Base-by-base conservation (phyloP, 1,284 basidiomycete genomes). In the Amylostereum areolatum region DNA sequence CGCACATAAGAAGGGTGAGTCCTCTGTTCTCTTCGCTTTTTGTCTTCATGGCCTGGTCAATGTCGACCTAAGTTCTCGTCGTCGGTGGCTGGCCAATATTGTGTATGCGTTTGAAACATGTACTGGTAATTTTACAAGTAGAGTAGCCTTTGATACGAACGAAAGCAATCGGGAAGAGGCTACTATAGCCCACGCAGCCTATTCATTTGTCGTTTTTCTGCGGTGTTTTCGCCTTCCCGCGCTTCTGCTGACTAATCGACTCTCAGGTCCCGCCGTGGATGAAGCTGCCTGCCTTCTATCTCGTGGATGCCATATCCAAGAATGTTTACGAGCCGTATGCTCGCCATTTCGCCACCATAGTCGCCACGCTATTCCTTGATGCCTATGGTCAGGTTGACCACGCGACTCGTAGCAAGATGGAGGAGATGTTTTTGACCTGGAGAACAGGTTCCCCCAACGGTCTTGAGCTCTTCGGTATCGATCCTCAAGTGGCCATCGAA, bases 231-330 rank as follows among this genome's bases (percentile, higher is more conserved):
- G 52, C 57, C 47, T 48, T 52, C 46, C 54, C 59, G 61, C 52
- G 46, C 60, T 62, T 58, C 62, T 71, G 83, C 81, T 87, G 81
- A 85, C 83, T 81, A 68, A 82, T 79, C 56, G 10, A 50, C 18
- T 18, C 18, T 18, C 18, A 95, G 92, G 90, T 92, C 12, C 83
- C 83, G 12, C 83, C 89, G 11, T 85, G 83, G 69, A 85, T 90
- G 77, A 96, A 97, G 66, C 76, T 99, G 4, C 96, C 97, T 0
- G 79, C 90, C 0, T 91, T 97, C 59, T 99, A 99, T 66, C 79
- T 98, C 9, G 77, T 99, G 62, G 97, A 99, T 64, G 95, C 95
- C 12, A 94, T 99, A 54, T 91, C 89, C 46, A 97, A 97, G 69
- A 97, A 97, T 69, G 83, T 94, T 37, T 93, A 84, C 55, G 81